Conservation (phyloP, 1,284 basidiomycete genomes). For the Marasmius oreades region DNA sequence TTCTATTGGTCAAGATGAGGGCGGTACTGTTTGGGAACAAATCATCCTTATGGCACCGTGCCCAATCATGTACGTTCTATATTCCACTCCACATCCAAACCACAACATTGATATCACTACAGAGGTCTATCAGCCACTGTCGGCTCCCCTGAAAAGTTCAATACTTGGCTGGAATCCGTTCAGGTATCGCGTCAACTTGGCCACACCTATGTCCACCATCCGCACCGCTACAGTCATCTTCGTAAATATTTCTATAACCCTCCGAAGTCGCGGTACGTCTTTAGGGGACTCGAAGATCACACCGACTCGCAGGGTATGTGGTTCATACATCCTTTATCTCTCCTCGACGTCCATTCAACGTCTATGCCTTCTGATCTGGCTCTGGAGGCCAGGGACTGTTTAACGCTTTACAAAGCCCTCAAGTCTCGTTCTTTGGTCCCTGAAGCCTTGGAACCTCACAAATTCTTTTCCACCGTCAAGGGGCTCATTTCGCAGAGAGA, state of each 20-base stretch:
- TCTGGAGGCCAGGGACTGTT: conserved; percentile 54
- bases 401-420: conserved; percentile 48
- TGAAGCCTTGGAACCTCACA: conserved; percentile 38
- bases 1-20: conserved; percentile 65
- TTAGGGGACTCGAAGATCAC: conserved; percentile 37
- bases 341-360: conserved; percentile 43
- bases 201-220: conserved; percentile 58
- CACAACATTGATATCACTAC: conserved; percentile 1
- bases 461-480: conserved; percentile 37
- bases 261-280: conserved; percentile 15
- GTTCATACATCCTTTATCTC: conserved; percentile 59
- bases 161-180: conserved; percentile 58
- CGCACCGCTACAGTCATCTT: conserved; percentile 68
- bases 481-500: conserved; percentile 53
- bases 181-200: conserved; percentile 54
- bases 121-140: conserved; percentile 72
- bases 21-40: conserved; percentile 69
- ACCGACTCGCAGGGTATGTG: conserved; percentile 35
- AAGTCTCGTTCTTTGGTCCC: conserved; percentile 21
- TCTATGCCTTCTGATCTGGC: conserved; percentile 55
- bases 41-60: conserved; percentile 62
- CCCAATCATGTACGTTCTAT: conserved; percentile 57
- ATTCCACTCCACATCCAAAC: neutral
- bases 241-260: conserved; percentile 59
- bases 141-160: conserved; percentile 61